Evolutionary conservation across 2,329 filamentous ascomycete species (phyloP).

Genomic region (Fusarium dimerum): DNA sequence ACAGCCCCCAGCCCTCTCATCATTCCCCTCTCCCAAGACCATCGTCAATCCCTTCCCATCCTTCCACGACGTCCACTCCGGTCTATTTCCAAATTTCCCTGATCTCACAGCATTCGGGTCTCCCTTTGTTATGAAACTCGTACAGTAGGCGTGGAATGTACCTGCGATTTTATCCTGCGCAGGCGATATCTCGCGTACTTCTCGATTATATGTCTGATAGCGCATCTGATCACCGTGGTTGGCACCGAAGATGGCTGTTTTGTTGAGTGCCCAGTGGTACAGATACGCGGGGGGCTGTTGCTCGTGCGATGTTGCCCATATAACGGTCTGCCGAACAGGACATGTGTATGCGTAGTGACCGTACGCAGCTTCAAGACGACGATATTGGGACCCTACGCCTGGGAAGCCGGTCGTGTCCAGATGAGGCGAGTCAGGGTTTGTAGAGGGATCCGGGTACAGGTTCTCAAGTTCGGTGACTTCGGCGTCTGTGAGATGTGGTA

Average conservation of each 20-base stretch:
- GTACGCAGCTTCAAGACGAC: slow-evolving; percentile 23
- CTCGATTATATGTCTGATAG: slow-evolving; percentile 41
- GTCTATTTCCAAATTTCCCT: slow-evolving; percentile 23
- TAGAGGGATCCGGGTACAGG: slow-evolving; percentile 22
- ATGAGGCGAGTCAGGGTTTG: slow-evolving; percentile 16
- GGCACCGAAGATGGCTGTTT: slow-evolving; percentile 21
- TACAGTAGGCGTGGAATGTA: slow-evolving; percentile 22
- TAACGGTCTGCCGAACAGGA: slow-evolving; percentile 23
- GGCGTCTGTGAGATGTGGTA: slow-evolving; percentile 23
- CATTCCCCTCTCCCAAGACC: slow-evolving; percentile 48
- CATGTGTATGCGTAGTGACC: slow-evolving; percentile 26
- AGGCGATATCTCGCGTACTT: slow-evolving; percentile 37
- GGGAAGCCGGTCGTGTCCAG: slow-evolving; percentile 14
- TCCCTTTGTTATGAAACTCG: slow-evolving; percentile 23
- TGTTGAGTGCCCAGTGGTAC: slow-evolving; percentile 34
- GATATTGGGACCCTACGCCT: slow-evolving; percentile 20
- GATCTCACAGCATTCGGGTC: slow-evolving; percentile 22
- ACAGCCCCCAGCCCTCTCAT: slow-evolving; percentile 47
- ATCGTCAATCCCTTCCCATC: slow-evolving; percentile 37
- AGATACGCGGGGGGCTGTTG: slow-evolving; percentile 27
- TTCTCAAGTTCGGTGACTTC: slow-evolving; percentile 18
- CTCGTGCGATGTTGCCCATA: slow-evolving; percentile 23
- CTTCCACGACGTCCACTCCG: slow-evolving; percentile 28
- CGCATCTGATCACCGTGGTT: slow-evolving; percentile 28
- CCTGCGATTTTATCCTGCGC: slow-evolving; percentile 27